phyloP scores from a whole-genome alignment of 1,139 yeast genomes.

The Pichia terricola region DNA sequence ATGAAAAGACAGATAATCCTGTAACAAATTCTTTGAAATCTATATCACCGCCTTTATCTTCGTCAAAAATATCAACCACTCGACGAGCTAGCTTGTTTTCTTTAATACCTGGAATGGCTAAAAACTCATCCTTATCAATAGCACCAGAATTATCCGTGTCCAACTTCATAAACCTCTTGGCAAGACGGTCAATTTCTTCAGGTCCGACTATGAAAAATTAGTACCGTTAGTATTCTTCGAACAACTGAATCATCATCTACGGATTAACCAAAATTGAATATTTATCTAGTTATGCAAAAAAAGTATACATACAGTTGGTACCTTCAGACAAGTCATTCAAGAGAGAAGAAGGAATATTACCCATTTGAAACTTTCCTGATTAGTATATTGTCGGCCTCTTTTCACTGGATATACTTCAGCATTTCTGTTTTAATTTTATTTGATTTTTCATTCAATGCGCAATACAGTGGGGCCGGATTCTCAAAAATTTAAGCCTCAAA shows the following conservation, averaged over 20 bases:
- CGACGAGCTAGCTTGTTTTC: constrained; percentile 84
- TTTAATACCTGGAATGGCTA: constrained; percentile 87
- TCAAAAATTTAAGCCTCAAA: too few relatives aligned
- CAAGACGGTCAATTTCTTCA: constrained; percentile 84
- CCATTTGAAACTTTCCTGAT: too few relatives aligned
- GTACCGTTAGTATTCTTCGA: constrained; percentile 4
- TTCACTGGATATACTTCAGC: too few relatives aligned
- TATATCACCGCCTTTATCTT: constrained; percentile 85
- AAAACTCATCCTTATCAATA: constrained; percentile 81
- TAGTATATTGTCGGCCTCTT: too few relatives aligned
- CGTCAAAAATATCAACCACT: constrained; percentile 89
- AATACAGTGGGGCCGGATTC: too few relatives aligned
- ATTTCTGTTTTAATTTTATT: too few relatives aligned
- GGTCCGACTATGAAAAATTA: constrained; percentile 41
- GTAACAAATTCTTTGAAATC: constrained; percentile 93
- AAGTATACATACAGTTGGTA: constrained; percentile 25
- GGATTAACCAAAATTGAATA: too few relatives aligned
- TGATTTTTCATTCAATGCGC: too few relatives aligned
- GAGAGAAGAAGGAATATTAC: constrained; percentile 26
- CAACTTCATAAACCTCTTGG: constrained; percentile 89
- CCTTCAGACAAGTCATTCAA: constrained; percentile 27
- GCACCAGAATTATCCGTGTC: constrained; percentile 92
- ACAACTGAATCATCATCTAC: too few relatives aligned
- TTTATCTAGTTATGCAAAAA: too few relatives aligned
- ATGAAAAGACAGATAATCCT: constrained; percentile 84